phyloP scores from a whole-genome alignment of 1,284 basidiomycete genomes.

The Porodaedalea pini region DNA sequence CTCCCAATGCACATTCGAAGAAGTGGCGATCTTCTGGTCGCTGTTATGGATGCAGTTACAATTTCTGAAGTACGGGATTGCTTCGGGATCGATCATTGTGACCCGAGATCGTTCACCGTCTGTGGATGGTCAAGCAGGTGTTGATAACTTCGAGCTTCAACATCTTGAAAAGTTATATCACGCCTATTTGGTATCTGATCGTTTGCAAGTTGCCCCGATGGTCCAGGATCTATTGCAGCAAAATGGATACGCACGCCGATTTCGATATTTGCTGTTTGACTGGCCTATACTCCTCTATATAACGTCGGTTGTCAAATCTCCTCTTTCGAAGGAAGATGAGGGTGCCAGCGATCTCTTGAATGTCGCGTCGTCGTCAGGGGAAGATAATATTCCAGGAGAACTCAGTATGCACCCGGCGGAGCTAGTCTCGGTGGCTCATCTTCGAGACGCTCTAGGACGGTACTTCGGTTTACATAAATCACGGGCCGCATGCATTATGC shows the following conservation, averaged over 20 bases:
- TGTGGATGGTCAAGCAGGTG: conserved; percentile 29
- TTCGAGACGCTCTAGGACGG: conserved; percentile 58
- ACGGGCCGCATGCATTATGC: conserved; percentile 46
- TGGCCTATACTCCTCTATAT: conserved; percentile 63
- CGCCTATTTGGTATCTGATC: conserved; percentile 42
- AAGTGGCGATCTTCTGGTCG: conserved; percentile 57
- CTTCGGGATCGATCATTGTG: conserved; percentile 56
- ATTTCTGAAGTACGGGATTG: conserved; percentile 61
- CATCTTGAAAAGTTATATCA: conserved; percentile 49
- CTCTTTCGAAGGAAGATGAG: conserved; percentile 29
- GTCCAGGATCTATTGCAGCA: conserved; percentile 49
- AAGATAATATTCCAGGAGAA: conserved; percentile 25
- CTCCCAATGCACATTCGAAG: conserved; percentile 53
- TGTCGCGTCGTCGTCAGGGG: conserved; percentile 32
- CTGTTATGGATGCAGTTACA: conserved; percentile 64
- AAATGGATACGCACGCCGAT: conserved; percentile 38
- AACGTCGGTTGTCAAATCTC: conserved; percentile 51
- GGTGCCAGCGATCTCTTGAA: conserved; percentile 45
- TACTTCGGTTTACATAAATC: conserved; percentile 57
- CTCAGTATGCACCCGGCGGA: conserved; percentile 51
- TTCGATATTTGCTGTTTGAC: conserved; percentile 58
- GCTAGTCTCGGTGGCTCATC: conserved; percentile 51
- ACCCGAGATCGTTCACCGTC: conserved; percentile 35
- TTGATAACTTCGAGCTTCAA: conserved; percentile 60
- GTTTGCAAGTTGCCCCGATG: conserved; percentile 39